These are phyloP conservation scores for Hirsutella rhossiliensis DNA, from an alignment of 2,329 filamentous ascomycete genomes.

Conservation along the genomic window DNA sequence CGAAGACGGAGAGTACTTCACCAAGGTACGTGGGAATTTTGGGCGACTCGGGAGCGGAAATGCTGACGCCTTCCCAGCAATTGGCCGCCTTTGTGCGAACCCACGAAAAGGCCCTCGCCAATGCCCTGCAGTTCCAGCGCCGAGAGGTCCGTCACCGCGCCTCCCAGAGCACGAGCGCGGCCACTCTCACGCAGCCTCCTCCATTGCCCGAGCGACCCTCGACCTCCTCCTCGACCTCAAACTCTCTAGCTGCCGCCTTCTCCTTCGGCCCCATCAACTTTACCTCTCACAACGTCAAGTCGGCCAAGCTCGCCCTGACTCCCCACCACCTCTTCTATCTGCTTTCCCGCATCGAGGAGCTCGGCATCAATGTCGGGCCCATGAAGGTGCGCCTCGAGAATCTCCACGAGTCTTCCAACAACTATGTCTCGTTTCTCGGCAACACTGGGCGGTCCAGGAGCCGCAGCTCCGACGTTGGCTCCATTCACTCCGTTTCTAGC, in stretches of 20 bases:
- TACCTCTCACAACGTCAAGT: slow-evolving; percentile 73
- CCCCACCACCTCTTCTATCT: slow-evolving; percentile 96
- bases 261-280: slow-evolving; percentile 80
- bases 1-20: slow-evolving; percentile 81
- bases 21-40: slow-evolving; percentile 50
- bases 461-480: slow-evolving; percentile 71
- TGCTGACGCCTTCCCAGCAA: slow-evolving; percentile 48
- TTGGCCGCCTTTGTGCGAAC: slow-evolving; percentile 92
- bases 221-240: slow-evolving; percentile 52
- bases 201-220: slow-evolving; percentile 49
- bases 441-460: slow-evolving; percentile 67
- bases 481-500: slow-evolving; percentile 90
- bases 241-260: slow-evolving; percentile 69
- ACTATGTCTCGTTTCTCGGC: slow-evolving; percentile 92
- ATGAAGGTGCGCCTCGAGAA: slow-evolving; percentile 96
- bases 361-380: slow-evolving; percentile 80
- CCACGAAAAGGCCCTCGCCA: slow-evolving; percentile 93
- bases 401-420: slow-evolving; percentile 76
- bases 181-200: slow-evolving; percentile 41
- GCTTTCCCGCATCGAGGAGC: slow-evolving; percentile 86
- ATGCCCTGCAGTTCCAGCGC: slow-evolving; percentile 72
- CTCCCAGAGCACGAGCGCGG: slow-evolving; percentile 51
- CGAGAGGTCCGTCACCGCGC: slow-evolving; percentile 61
- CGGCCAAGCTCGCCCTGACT: slow-evolving; percentile 82
- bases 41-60: not conserved